Percentiles rank a stretch among this genome's conserved stretches.
Evolutionary conservation across 371 early-diverging fungal species (phyloP).

Genomic region (Lichtheimia corymbifera): DNA sequence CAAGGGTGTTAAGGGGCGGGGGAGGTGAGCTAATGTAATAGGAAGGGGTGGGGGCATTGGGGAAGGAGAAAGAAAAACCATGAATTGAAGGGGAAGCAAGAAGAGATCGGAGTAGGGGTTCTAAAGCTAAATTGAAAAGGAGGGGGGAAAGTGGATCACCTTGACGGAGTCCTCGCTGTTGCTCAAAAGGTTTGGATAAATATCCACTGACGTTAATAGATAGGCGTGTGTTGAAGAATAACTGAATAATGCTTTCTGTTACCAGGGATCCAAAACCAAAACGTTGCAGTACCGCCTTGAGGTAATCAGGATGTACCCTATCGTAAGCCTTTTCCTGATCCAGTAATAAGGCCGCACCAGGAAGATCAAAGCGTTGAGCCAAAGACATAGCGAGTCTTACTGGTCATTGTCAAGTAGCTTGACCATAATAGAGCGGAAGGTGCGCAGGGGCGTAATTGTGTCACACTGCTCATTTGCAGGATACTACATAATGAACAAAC

Average conservation of each 20-base stretch:
- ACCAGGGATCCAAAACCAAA: constrained; percentile 10
- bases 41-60: neutral
- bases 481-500: too few relatives aligned
- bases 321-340: constrained; percentile 9
- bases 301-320: constrained; percentile 23
- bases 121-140: constrained; percentile 33
- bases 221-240: constrained; percentile 25
- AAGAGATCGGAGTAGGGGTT: constrained; percentile 24
- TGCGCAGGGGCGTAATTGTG: too few relatives aligned
- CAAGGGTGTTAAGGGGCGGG: constrained; percentile 1
- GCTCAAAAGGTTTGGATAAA: constrained; percentile 12
- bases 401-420: too few relatives aligned
- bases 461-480: too few relatives aligned
- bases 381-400: too few relatives aligned
- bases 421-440: too few relatives aligned
- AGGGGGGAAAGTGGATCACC: constrained; percentile 30
- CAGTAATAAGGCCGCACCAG: constrained; percentile 8
- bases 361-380: neutral
- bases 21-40: neutral
- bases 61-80: neutral
- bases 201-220: constrained; percentile 23
- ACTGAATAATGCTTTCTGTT: neutral
- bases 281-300: neutral
- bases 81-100: neutral
- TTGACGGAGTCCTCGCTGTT: constrained; percentile 27